A percentile compares a stretch with the other conserved stretches of the same genome.
Evolutionary conservation across 441 rosid genomes (phyloP).

Genomic region (Aquilaria agallochum): DNA sequence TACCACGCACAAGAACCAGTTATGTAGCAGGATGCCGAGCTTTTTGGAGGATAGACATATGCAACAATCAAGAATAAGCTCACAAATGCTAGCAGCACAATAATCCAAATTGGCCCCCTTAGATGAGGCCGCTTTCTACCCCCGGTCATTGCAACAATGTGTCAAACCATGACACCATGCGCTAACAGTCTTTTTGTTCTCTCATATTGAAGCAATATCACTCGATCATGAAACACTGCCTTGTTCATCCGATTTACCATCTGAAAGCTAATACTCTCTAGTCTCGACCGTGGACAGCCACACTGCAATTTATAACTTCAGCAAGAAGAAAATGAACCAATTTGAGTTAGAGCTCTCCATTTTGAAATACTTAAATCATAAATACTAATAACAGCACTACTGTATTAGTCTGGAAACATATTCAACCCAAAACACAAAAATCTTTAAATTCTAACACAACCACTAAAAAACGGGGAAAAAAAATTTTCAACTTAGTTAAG

Average conservation of each 20-base stretch:
- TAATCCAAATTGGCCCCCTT: slow-evolving; percentile 58
- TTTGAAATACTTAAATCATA: too few species aligned
- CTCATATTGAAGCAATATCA: slow-evolving; percentile 12
- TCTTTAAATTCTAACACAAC: too few species aligned
- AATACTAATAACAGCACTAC: too few species aligned
- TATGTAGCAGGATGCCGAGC: slow-evolving; percentile 40
- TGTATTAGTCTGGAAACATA: too few species aligned
- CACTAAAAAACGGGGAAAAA: too few species aligned
- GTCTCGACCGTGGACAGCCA: too few species aligned
- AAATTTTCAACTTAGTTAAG: too few species aligned
- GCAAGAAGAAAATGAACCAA: too few species aligned
- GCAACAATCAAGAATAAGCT: slow-evolving; percentile 40
- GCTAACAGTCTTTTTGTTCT: slow-evolving; percentile 6
- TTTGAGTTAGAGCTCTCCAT: too few species aligned
- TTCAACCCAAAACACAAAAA: too few species aligned
- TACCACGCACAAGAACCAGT: slow-evolving; percentile 38
- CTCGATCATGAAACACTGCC: slow-evolving; percentile 3
- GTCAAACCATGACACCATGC: slow-evolving; percentile 9
- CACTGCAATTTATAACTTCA: too few species aligned
- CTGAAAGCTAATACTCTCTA: background rate
- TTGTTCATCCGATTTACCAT: slow-evolving; percentile 3
- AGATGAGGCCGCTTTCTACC: slow-evolving; percentile 26
- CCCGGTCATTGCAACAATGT: slow-evolving; percentile 11
- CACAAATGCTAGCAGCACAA: slow-evolving; percentile 41
- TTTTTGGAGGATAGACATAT: slow-evolving; percentile 40